Conservation (phyloP, 2,329 filamentous ascomycete species). For the Alternaria sp. region DNA sequence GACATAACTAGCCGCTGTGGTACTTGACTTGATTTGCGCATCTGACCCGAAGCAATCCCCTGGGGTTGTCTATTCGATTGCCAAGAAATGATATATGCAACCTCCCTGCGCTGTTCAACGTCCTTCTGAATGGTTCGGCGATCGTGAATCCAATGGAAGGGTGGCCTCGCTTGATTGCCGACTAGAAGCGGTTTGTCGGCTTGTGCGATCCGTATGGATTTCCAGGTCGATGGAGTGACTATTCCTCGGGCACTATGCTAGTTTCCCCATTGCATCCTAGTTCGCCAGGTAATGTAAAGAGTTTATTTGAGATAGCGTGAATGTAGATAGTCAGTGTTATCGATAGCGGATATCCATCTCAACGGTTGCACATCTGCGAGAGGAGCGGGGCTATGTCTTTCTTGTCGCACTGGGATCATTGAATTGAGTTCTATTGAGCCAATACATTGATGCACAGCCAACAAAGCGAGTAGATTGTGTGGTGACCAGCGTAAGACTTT, state of each 20-base stretch:
- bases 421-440: background rate
- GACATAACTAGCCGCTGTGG: background rate
- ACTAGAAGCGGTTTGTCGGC: background rate
- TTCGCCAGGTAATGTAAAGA: background rate
- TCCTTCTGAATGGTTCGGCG: slow-evolving; percentile 1
- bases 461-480: background rate
- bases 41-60: slow-evolving; percentile 20
- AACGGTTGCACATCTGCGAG: slow-evolving; percentile 13
- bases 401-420: slow-evolving; percentile 10
- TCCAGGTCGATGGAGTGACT: slow-evolving; percentile 17
- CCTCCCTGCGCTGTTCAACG: slow-evolving; percentile 6
- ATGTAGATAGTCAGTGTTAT: slow-evolving; percentile 5
- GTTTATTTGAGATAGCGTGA: background rate
- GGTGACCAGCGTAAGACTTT: slow-evolving; percentile 2
- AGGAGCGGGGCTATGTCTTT: slow-evolving; percentile 3
- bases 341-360: slow-evolving; percentile 13
- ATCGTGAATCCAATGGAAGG: background rate
- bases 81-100: slow-evolving; percentile 17
- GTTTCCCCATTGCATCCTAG: slow-evolving; percentile 1
- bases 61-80: slow-evolving; percentile 6
- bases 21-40: slow-evolving; percentile 20
- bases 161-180: background rate
- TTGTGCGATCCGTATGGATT: slow-evolving; percentile 10
- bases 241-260: slow-evolving; percentile 17
- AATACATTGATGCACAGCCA: background rate